Conservation (phyloP, 345 rosid genomes). For the Sisymbrium altissimum region DNA sequence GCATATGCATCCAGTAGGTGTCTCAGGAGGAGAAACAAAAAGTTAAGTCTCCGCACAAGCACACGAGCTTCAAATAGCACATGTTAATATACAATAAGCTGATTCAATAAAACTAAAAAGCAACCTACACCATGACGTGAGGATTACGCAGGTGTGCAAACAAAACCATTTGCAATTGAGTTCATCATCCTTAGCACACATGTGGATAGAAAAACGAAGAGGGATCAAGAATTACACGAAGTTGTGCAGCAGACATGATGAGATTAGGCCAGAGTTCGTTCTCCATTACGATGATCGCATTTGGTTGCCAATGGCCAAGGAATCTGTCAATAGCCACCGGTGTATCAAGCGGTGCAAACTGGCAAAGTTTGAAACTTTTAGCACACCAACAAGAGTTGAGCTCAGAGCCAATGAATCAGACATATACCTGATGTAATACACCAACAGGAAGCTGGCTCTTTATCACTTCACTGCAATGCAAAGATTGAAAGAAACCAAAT, state of each 20-base stretch:
- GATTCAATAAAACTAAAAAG: too few species aligned
- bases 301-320: constrained; percentile 75
- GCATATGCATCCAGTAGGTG: neutral
- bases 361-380: constrained; percentile 16
- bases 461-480: constrained; percentile 69
- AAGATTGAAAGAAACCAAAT: neutral
- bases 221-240: constrained; percentile 48
- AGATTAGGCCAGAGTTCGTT: constrained; percentile 95
- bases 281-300: constrained; percentile 66
- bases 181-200: neutral
- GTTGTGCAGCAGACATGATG: constrained; percentile 57
- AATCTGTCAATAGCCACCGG: constrained; percentile 74
- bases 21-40: neutral
- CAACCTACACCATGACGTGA: too few species aligned
- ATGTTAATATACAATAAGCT: too few species aligned
- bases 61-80: too few species aligned
- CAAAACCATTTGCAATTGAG: too few species aligned
- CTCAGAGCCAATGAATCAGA: neutral
- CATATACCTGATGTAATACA: constrained; percentile 69
- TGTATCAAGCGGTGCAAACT: constrained; percentile 87
- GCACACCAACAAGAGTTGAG: neutral
- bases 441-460: constrained; percentile 55
- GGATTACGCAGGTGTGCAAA: too few species aligned
- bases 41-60: neutral
- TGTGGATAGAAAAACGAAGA: neutral